A percentile compares a stretch with the other conserved stretches of the same genome.
These are phyloP conservation scores for Oryza australiensis DNA, from an alignment of 176 grass and related monocot species.

Conservation along the genomic window DNA sequence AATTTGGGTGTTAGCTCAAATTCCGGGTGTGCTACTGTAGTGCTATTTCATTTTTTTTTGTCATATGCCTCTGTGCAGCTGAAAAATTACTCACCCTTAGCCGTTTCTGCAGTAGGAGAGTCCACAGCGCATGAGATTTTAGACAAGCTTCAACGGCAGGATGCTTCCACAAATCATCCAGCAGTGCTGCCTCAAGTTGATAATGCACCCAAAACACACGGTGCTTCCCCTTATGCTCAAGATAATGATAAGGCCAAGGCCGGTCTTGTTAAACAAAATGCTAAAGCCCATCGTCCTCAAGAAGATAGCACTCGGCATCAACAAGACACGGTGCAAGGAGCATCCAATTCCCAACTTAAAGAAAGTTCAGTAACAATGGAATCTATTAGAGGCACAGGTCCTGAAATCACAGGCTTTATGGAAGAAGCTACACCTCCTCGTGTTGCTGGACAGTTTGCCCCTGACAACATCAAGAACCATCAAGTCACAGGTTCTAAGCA, in stretches of 20 bases:
- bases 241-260: neutral
- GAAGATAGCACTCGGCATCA: neutral
- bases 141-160: slow-evolving; percentile 16
- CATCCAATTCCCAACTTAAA: neutral
- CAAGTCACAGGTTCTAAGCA: neutral
- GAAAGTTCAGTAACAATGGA: slow-evolving; percentile 4
- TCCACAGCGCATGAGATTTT: slow-evolving; percentile 24
- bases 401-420: neutral
- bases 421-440: neutral
- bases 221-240: neutral
- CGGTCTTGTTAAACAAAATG: neutral
- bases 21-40: neutral
- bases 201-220: neutral
- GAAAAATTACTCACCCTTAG: neutral
- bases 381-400: neutral
- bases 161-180: slow-evolving; percentile 3
- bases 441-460: neutral
- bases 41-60: neutral
- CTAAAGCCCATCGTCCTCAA: neutral
- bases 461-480: neutral
- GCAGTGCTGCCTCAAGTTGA: neutral
- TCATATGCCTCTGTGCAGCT: neutral
- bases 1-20: neutral
- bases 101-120: slow-evolving; percentile 35
- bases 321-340: neutral